Base-by-base conservation (phyloP, 805 yeast species). In the Wickerhamiella musiphila region DNA sequence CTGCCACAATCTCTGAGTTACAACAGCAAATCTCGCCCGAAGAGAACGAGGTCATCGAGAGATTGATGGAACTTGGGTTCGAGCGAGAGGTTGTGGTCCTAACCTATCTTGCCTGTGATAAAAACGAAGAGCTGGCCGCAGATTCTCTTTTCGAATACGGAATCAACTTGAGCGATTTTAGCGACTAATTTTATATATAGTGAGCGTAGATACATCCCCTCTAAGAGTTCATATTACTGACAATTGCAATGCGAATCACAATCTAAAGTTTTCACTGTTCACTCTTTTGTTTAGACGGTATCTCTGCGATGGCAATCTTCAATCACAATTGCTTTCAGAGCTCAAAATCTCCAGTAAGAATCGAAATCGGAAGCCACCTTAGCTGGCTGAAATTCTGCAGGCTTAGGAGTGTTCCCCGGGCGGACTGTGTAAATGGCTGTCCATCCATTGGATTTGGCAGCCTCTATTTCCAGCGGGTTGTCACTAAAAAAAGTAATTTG, bases 81-180 rank as follows among this genome's bases (percentile, higher is more conserved):
- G 94, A 82, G 43, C 69, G 94, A 44, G 66, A 74, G 44, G 61
- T 77, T 35, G 98, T 79, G 28, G 70, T 83, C 38, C 94, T 84
- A 60, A 93, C 92, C 19, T 90, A 81, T 60, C 74, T 90, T 66
- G 96, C 96, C 26, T 90, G 98, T 57, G 98, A 90, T 49, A 86
- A 83, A 60, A 82, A 90, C 57, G 98, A 90, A 60, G 94, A 86
- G 61, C 68, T 81, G 47, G 83, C 98, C 26, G 98, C 96, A 15
- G 90, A 90, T 59, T 70, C 82, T 49, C 63, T 90, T 45, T 78
- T 90, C 33, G 65, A 60, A 45, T 59, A 61, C 35, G 63, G 58
- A 21, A 23, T 34, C n/a, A n/a, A n/a, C n/a, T n/a, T n/a, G n/a
- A n/a, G n/a, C n/a, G n/a, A n/a, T n/a, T n/a, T n/a, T 13, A 23